Conservation (phyloP, 1,139 yeast genomes). For the Yamadazyma sp. region DNA sequence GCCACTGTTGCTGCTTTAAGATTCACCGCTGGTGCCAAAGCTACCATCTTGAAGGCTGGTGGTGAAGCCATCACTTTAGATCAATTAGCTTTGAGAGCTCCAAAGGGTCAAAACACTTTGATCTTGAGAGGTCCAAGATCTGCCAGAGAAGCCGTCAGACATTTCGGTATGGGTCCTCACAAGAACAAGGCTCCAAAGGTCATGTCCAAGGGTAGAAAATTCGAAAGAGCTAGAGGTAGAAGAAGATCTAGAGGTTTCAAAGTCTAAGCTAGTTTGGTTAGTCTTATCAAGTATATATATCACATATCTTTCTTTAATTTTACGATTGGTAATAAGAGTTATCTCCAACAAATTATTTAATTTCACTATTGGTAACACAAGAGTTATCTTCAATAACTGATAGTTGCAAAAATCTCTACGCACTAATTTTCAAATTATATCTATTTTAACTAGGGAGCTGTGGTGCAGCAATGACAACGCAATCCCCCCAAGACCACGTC, state of each 20-base stretch:
- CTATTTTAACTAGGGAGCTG: too few relatives aligned
- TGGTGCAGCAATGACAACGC: too few relatives aligned
- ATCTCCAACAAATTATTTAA: background rate
- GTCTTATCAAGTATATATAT: background rate
- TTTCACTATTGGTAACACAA: background rate
- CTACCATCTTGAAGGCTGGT: constrained; percentile 96
- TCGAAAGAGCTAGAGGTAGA: constrained; percentile 99
- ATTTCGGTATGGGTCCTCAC: constrained; percentile 99
- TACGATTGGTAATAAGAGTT: background rate
- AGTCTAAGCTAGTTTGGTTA: constrained; percentile 62
- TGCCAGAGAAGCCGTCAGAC: constrained; percentile 99
- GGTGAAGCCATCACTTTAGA: constrained; percentile 99
- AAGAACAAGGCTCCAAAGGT: constrained; percentile 99
- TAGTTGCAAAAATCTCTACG: too few relatives aligned
- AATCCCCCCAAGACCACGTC: too few relatives aligned
- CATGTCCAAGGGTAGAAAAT: constrained; percentile 96
- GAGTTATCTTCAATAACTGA: too few relatives aligned
- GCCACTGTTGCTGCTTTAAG: constrained; percentile 98
- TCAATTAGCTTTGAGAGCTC: constrained; percentile 98
- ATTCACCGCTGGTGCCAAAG: constrained; percentile 99
- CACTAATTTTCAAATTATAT: too few relatives aligned
- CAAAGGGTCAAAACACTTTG: constrained; percentile 98
- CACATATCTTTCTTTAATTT: background rate
- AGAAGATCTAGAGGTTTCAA: constrained; percentile 99
- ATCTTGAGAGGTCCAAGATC: constrained; percentile 98